Conservation (phyloP, 2,329 filamentous ascomycete genomes). For the Calonectria hongkongensis region DNA sequence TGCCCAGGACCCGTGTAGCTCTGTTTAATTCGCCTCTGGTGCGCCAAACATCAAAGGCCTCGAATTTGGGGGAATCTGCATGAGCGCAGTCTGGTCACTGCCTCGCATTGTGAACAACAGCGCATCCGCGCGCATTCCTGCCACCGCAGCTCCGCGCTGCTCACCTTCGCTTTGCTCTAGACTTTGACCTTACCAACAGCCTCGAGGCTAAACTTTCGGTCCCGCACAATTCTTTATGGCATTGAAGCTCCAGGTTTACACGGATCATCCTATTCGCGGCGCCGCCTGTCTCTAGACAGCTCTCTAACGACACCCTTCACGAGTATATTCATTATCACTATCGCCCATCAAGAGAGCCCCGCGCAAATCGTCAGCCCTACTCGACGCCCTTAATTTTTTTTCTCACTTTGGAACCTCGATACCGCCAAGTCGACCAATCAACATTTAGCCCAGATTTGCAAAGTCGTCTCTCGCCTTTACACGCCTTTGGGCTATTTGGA, state of each 20-base stretch:
- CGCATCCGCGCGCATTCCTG: slow-evolving; percentile 43
- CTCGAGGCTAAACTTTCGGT: slow-evolving; percentile 21
- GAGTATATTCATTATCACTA: slow-evolving; percentile 17
- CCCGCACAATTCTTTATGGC: slow-evolving; percentile 10
- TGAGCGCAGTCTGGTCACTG: slow-evolving; percentile 53
- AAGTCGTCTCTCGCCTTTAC: slow-evolving; percentile 28
- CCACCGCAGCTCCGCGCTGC: slow-evolving; percentile 12
- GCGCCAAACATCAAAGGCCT: slow-evolving; percentile 17
- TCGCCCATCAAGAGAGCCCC: slow-evolving; percentile 33
- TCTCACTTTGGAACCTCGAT: slow-evolving; percentile 18
- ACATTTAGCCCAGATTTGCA: neutral
- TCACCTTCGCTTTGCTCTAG: slow-evolving; percentile 32
- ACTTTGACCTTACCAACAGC: slow-evolving; percentile 30
- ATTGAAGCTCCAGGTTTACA: slow-evolving; percentile 33
- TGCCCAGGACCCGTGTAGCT: slow-evolving; percentile 40
- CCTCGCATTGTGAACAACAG: slow-evolving; percentile 41
- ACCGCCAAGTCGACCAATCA: slow-evolving; percentile 15
- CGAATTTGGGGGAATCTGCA: slow-evolving; percentile 35
- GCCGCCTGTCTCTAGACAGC: slow-evolving; percentile 33
- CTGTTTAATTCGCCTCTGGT: slow-evolving; percentile 33
- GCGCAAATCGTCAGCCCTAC: slow-evolving; percentile 36
- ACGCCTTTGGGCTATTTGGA: slow-evolving; percentile 23
- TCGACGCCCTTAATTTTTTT: slow-evolving; percentile 29
- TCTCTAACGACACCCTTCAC: slow-evolving; percentile 12
- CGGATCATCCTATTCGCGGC: slow-evolving; percentile 26